Conservation (phyloP, 306 rosid genomes). For the Albizia julibrissin region DNA sequence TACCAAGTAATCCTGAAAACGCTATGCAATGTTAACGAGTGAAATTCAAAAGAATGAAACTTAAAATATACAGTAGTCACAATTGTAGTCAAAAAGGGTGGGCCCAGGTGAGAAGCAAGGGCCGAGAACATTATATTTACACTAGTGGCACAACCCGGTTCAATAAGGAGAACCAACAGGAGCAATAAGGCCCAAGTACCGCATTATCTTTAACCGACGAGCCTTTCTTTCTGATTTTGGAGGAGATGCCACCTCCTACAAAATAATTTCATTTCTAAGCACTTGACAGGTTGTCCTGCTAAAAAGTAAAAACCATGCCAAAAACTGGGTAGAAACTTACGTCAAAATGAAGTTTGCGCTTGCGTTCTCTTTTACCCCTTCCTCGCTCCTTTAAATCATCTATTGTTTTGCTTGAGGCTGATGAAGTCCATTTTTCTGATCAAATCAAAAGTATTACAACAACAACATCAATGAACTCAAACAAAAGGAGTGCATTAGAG, state of each 20-base stretch:
- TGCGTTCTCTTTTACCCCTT: constrained; percentile 72
- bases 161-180: constrained; percentile 73
- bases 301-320: constrained; percentile 12
- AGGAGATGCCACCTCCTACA: constrained; percentile 55
- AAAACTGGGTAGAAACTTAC: constrained; percentile 45
- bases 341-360: constrained; percentile 65
- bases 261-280: constrained; percentile 31
- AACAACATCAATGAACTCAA: neutral
- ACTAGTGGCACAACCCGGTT: neutral
- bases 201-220: constrained; percentile 77
- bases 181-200: constrained; percentile 69
- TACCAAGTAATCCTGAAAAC: neutral
- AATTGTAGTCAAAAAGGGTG: constrained; percentile 31
- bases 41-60: neutral
- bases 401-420: constrained; percentile 54
- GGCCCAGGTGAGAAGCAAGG: constrained; percentile 38
- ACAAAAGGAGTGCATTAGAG: neutral
- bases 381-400: constrained; percentile 50
- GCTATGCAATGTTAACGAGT: neutral
- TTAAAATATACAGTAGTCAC: neutral
- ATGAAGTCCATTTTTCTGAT: constrained; percentile 61
- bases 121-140: constrained; percentile 15
- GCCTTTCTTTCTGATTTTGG: constrained; percentile 46
- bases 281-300: constrained; percentile 11
- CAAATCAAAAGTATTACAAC: constrained; percentile 18